Evolutionary conservation across 2,329 filamentous ascomycete genomes (phyloP).

Genomic region (Rhynchosporium agropyri): DNA sequence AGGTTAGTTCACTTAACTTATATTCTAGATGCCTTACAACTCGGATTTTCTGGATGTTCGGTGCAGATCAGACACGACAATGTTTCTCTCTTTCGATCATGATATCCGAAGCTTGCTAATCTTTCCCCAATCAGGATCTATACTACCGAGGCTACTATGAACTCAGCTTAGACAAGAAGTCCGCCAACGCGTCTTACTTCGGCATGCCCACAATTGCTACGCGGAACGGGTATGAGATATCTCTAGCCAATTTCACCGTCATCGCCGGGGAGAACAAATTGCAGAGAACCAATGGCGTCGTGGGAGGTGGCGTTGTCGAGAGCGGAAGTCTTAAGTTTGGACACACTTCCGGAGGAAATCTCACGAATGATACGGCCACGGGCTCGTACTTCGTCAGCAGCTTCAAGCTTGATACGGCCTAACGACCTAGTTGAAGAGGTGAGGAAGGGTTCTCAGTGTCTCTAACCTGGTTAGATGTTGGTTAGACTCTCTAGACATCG

Average conservation of each 20-base stretch:
- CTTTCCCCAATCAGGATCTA: constrained; percentile 49
- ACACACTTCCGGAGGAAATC: constrained; percentile 25
- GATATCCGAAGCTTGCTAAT: neutral
- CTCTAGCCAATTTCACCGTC: constrained; percentile 72
- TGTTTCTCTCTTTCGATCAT: neutral
- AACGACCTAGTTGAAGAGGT: neutral
- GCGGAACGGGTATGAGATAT: constrained; percentile 65
- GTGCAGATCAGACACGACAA: neutral
- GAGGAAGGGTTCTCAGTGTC: neutral
- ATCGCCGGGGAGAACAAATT: constrained; percentile 59
- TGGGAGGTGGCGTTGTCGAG: constrained; percentile 49
- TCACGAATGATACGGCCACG: constrained; percentile 33
- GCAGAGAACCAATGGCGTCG: constrained; percentile 45
- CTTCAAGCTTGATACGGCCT: constrained; percentile 23
- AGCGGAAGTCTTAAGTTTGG: constrained; percentile 55
- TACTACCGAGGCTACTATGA: constrained; percentile 77
- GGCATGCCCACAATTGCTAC: constrained; percentile 61
- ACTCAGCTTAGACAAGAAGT: constrained; percentile 58
- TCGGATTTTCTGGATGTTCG: neutral
- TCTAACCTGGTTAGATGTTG: too few species aligned
- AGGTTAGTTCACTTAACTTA: constrained; percentile 37
- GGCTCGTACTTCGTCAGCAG: constrained; percentile 29
- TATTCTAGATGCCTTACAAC: neutral
- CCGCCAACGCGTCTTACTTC: constrained; percentile 66
- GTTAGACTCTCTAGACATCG: too few species aligned